Evolutionary conservation across 1,139 yeast species (phyloP), one percentile per base, ranked within the genome.

Genomic region (Pichia sp.): DNA sequence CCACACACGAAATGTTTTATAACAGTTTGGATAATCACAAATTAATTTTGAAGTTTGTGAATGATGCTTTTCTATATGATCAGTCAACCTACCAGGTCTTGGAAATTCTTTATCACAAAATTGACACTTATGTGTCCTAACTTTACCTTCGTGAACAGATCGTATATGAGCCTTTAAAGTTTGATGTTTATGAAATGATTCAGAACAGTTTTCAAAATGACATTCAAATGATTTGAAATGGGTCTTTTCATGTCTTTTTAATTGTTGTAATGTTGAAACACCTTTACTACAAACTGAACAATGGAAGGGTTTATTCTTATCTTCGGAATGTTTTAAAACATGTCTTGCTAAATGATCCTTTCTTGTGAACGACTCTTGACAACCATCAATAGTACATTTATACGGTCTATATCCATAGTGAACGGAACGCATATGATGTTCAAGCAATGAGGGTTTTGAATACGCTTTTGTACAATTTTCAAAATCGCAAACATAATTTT

Each of bases 201-300:
- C 87, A 0, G 61, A 59, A 65, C 99, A 93, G 5, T 73, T 79
- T 38, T 76, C 81, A 59, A 76, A 73, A 2, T 77, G 70, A 65
- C 97, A 90, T 49, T 65, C 62, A 63, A 83, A 84, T 0, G 91
- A 80, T 58, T 83, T 83, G 6, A 82, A 79, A 67, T 90, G 97
- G 14, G 95, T 62, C 49, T 59, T 65, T 64, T 76, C 91, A 66
- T 93, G 99, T 53, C 96, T 75, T 59, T 79, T 80, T 57, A 90
- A 72, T 65, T 91, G 98, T 69, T 93, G 99, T 48, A 70, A 69
- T 0, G 96, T 79, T 56, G 84, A 85, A 53, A 88, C 86, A 2
- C 96, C 96, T 66, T 89, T 89, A 1, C 84, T 84, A 67, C 99
- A 93, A 1, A 76, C 69, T 0, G 81, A 70, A 63, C 99, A 93